Evolutionary conservation across 805 yeast species (phyloP), one percentile per base, ranked within the genome.

Genomic region (Clavispora asparagi): DNA sequence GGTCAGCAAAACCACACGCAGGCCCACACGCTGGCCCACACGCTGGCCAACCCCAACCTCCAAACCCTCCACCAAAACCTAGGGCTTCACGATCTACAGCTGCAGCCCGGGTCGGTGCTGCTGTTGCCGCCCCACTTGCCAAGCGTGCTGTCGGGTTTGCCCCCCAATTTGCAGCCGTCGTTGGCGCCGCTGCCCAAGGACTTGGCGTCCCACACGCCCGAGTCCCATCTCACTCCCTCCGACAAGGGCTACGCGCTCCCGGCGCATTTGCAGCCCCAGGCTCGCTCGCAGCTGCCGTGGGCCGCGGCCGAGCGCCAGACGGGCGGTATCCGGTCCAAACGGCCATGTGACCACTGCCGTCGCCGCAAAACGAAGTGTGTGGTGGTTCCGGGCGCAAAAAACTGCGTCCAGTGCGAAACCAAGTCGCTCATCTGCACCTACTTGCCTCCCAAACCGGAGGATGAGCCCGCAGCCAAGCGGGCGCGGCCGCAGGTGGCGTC

Each of bases 261-360:
- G 9, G 19, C 36, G 19, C 36, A 32, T 7, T 32, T 32, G 36
- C 36, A 32, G 36, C 19, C 17, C n/a, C 37, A 8, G 8, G n/a
- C 25, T 2, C 37, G 37, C 12, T 7, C 37, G 17, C 37, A 33
- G 25, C 37, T 33, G 37, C 37, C 37, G 23, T 33, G 37, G 37
- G 25, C 13, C 37, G 9, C 19, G n/a, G 11, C 19, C 9, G 37
- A 33, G 25, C 37, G 37, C 37, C 37, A 33, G 7, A 13, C 37
- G 1, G 25, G 37, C 25, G 37, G 37, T 40, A 43, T 40, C 28
- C 13, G 37, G 36, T 41, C 23, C 31, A 40, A 6, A 32, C 67
- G 81, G 31, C 92, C 95, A 0, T 90, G 97, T 60, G 96, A 87
- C 59, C 88, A 83, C 54, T 91, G 97, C 63, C 73, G 95, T 37